Evolutionary conservation across 1,284 basidiomycete species (phyloP).

Genomic region (Apiotrichum brassicae): DNA sequence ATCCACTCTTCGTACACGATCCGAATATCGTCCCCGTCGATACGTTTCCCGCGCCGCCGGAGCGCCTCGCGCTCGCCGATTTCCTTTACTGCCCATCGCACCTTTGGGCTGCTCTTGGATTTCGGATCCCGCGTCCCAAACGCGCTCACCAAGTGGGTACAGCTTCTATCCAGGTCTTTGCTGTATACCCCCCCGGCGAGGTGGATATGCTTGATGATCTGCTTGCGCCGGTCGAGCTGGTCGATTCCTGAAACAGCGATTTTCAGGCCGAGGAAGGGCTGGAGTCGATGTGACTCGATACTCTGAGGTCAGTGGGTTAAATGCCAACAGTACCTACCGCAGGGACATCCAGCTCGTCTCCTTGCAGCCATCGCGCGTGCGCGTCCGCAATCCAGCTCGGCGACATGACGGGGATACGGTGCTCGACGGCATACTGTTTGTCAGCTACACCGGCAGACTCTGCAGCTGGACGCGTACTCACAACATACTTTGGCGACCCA

Average conservation of each 20-base stretch:
- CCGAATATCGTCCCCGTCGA: constrained; percentile 29
- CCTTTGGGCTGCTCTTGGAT: constrained; percentile 34
- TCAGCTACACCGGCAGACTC: constrained; percentile 2
- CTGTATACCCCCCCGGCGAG: constrained; percentile 37
- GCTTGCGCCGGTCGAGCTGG: constrained; percentile 37
- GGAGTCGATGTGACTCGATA: constrained; percentile 23
- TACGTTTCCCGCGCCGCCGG: constrained; percentile 27
- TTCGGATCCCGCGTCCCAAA: constrained; percentile 30
- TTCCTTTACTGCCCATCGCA: constrained; percentile 40
- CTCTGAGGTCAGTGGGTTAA: constrained; percentile 8
- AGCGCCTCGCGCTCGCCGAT: constrained; percentile 24
- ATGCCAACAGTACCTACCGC: constrained; percentile 8
- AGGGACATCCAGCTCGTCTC: constrained; percentile 26
- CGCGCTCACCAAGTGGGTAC: constrained; percentile 42
- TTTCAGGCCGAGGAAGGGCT: constrained; percentile 33
- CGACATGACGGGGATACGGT: constrained; percentile 34
- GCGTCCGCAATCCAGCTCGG: constrained; percentile 36
- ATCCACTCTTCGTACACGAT: constrained; percentile 46
- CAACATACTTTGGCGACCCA: constrained; percentile 39
- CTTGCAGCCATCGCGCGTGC: constrained; percentile 28
- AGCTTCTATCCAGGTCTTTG: constrained; percentile 40
- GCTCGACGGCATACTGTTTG: constrained; percentile 37
- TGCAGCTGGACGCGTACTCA: constrained; percentile 12
- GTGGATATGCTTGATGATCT: constrained; percentile 33
- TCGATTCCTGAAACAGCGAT: constrained; percentile 41